These are phyloP conservation scores for Solanum corneliomulleri DNA, from an alignment of 257 asterid genomes.

Conservation along the genomic window DNA sequence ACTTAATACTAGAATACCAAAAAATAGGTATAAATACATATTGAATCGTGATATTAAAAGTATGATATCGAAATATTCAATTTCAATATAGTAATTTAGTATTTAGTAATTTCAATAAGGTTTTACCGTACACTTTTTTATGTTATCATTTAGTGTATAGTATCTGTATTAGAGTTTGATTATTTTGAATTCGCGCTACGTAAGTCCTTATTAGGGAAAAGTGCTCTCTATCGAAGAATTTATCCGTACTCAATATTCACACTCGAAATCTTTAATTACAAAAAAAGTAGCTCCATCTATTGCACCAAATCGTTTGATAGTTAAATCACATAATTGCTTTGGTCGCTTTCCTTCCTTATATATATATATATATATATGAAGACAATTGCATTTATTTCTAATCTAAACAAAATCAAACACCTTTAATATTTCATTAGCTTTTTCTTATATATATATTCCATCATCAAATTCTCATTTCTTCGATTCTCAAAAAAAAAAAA, in stretches of 20 bases:
- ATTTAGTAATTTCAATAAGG: neutral
- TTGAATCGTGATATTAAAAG: neutral
- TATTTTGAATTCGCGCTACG: no score
- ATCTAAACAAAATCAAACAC: neutral
- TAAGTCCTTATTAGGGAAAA: no score
- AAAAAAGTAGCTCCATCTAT: no score
- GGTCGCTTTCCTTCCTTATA: neutral
- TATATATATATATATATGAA: neutral
- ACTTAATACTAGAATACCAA: neutral
- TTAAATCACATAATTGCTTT: neutral
- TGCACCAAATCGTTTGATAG: no score
- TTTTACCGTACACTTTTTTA: neutral
- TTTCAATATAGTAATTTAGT: neutral
- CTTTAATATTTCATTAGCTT: neutral
- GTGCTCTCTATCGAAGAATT: no score
- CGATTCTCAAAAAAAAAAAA: neutral
- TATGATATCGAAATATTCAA: neutral
- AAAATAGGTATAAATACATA: neutral
- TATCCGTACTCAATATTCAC: rapidly evolving
- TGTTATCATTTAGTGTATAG: no score
- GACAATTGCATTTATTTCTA: neutral
- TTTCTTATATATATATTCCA: neutral
- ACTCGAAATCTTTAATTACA: no score
- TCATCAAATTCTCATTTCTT: neutral
- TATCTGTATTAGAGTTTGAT: no score